Evolutionary conservation across 176 grass and related monocot genomes (phyloP), one percentile per base, ranked within the genome.

Genomic region (Carex cristatella): DNA sequence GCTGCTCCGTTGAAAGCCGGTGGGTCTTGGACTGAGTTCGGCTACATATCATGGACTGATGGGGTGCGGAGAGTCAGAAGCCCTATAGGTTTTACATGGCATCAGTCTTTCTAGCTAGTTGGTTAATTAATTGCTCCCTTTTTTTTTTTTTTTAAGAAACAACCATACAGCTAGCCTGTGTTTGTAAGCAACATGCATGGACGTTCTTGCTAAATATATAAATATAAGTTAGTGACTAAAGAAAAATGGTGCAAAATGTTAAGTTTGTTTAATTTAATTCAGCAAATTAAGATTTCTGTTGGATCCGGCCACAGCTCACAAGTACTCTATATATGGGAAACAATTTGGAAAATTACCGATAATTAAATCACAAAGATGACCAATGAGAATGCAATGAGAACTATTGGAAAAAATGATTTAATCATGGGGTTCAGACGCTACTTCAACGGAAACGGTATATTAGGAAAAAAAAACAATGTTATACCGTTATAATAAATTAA

Each of bases 51-150:
- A 42, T 98, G 93, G 95, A 87, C 89, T 1, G 95, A 98, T 85
- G 91, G 89, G 69, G 84, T 83, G 49, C 91, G 94, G 65, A 80
- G 86, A 27, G 94, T 97, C 11, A 87, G 94, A 79, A 97, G 92
- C 87, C 90, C 94, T 31, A 74, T 97, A 80, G 92, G 88, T 64
- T 91, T 94, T 57, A 89, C 92, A 70, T 97, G 94, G 94, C 81
- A 91, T 86, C 94, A 94, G 37, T 79, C 90, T 10, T 85, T 91
- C 81, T 94, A 67, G 23, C 23, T 23, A 23, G 86, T 66, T 46
- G 23, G 15, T n/a, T 60, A 73, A 14, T 58, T 74, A 37, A 37
- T 37, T 37, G 35, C 35, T 57, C 5, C 23, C 23, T 30, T 79
- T 79, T 79, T 54, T 11, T 66, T 19, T 62, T 44, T 77, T 62